Evolutionary conservation across 2,329 filamentous ascomycete genomes (phyloP), one percentile per base, ranked within the genome.

Genomic region (Polychaeton citri): DNA sequence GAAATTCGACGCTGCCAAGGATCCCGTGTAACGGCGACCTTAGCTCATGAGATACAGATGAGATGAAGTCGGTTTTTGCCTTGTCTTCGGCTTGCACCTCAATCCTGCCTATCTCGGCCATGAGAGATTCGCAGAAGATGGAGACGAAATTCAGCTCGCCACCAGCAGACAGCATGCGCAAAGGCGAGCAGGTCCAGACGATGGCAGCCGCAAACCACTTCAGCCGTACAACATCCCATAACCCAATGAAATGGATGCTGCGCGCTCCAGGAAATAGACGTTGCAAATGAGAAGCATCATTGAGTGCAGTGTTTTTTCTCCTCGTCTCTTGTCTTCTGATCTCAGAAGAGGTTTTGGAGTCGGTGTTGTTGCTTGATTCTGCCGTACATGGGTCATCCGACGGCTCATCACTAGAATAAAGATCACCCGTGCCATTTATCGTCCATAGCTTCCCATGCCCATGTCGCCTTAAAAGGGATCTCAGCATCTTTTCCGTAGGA

Each of bases 41-140:
- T 5, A 71, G 51, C 39, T 71, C 68, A 42, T 71, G 68, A 26
- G 59, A 64, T n/a, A 70, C 63, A 0, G 60, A 65, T 0, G 62
- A 60, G 8, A 71, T 60, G 16, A 71, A 66, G 3, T 67, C 66
- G 0, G 60, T 61, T 36, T 71, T 70, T 9, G 62, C 59, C 34
- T 62, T 61, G 30, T 69, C 64, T 7, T 59, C 54, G 6, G 51
- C 50, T 16, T 59, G 44, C 15, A 57, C 58, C 19, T 56, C 54
- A 18, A 63, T 47, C 1, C 61, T 46, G 5, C 55, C 48, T 5
- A 62, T 47, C 38, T 64, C 57, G 16, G 49, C 53, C 49, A 59
- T 61, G 26, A 62, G 52, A 35, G 50, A 61, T 28, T 59, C 58
- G 7, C 55, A 54, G 41, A 65, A 63, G 3, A 56, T 56, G 26